Evolutionary conservation across 176 grass and related monocot species (phyloP).

Genomic region (Neostapfia colusana): DNA sequence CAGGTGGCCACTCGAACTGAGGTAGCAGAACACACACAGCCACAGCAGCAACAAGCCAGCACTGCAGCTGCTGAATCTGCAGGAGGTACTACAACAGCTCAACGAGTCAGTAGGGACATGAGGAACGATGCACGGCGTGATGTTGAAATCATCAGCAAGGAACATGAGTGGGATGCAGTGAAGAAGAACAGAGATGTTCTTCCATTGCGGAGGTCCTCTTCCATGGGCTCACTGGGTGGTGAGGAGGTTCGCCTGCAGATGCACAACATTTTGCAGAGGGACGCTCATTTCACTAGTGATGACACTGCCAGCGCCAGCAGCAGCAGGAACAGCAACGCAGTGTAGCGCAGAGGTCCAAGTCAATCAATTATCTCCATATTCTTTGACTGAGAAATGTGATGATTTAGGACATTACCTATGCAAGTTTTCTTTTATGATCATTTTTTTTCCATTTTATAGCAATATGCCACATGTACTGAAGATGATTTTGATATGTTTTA

Average conservation of each 20-base stretch:
- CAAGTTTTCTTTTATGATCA: background rate
- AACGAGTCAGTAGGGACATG: background rate
- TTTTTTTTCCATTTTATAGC: background rate
- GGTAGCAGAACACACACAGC: background rate
- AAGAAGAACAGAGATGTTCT: conserved; percentile 29
- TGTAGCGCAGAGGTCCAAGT: conserved; percentile 12
- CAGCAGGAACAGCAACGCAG: background rate
- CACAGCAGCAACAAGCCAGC: background rate
- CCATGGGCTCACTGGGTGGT: conserved; percentile 42
- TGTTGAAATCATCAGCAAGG: conserved; percentile 34
- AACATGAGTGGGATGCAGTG: conserved; percentile 45
- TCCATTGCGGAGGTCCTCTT: conserved; percentile 60
- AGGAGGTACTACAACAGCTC: background rate
- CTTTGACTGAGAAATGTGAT: background rate
- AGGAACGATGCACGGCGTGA: background rate
- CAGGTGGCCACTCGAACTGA: conserved; percentile 1
- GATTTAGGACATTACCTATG: background rate
- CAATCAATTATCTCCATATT: background rate
- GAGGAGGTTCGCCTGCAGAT: conserved; percentile 50
- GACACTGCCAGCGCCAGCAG: conserved; percentile 23
- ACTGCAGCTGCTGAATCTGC: background rate
- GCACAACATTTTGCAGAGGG: conserved; percentile 50
- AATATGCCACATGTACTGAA: background rate
- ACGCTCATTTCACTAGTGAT: conserved; percentile 34
- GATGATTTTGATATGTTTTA: background rate